Evolutionary conservation across 768 basidiomycete genomes (phyloP), one percentile per base, ranked within the genome.

Genomic region (Strobilomyces echinocephalus): DNA sequence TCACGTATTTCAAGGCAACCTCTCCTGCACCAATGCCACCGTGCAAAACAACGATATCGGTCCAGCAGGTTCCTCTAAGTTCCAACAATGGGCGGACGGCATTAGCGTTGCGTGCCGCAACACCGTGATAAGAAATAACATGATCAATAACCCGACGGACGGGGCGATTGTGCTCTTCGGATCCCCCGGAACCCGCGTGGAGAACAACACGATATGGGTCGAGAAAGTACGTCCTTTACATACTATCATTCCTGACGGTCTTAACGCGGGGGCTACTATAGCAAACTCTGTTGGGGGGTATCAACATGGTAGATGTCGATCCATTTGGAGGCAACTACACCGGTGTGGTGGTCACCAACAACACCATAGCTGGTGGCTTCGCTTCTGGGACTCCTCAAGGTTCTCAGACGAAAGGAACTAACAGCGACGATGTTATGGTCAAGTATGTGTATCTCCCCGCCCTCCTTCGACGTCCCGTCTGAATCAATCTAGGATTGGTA

Each of bases 11-110:
- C 84, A 92, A 65, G 91, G 91, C 5, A 67, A 76, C 33, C 73
- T 86, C 35, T 74, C 68, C 9, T 94, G 91, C 71, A 78, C 73
- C 53, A 83, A 83, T 52, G 74, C 71, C 12, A 80, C 79, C 4
- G 74, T 93, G 31, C 85, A 87, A 63, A 85, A 90, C 69, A 93
- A 93, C 60, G 87, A 91, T 57, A 83, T 93, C 40, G 91, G 87
- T 4, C 88, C 89, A 3, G 84, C 85, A 55, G 88, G 89, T 9
- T 73, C 75, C 5, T 83, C 86, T 53, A 55, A 60, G 5, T 87
- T 79, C 61, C 79, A 83, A 56, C 71, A 88, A 65, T 91, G 89
- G 89, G 87, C 89, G 1, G 89, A 91, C 63, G 89, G 89, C 6
- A 85, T 91, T 61, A 88, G 86, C 59, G 66, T 90, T 49, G 81